A percentile compares a stretch with the other conserved stretches of the same genome.
phyloP scores from a whole-genome alignment of 192 early-diverging fungal species.

The Endogone sp. region DNA sequence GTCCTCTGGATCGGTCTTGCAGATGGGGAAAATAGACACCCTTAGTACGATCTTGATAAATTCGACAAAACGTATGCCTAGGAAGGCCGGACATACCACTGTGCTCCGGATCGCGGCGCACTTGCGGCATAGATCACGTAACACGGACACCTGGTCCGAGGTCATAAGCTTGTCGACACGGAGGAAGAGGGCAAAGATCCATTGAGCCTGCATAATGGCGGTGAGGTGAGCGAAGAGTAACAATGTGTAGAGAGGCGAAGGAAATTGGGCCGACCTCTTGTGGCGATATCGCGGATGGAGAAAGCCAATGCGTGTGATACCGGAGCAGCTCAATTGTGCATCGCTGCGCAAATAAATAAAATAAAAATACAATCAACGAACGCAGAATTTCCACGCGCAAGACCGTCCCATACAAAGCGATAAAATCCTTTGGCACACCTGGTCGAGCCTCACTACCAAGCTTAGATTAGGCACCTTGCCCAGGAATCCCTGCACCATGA shows the following conservation, averaged over 20 bases:
- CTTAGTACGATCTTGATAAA: too few species aligned
- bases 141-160: constrained; percentile 31
- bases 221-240: too few species aligned
- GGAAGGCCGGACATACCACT: constrained; percentile 3
- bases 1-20: constrained; percentile 19
- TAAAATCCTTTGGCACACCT: too few species aligned
- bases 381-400: too few species aligned
- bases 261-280: not conserved
- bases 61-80: too few species aligned
- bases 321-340: constrained; percentile 13
- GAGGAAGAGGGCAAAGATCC: constrained; percentile 37
- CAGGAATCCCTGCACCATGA: too few species aligned
- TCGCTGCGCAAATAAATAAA: not conserved
- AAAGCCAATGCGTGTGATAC: constrained; percentile 14
- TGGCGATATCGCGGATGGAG: not conserved
- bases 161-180: constrained; percentile 39
- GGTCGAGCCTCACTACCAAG: too few species aligned
- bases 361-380: not conserved
- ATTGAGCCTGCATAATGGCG: constrained; percentile 22
- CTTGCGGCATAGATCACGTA: constrained; percentile 37
- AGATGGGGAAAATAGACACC: not conserved
- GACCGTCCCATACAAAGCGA: too few species aligned
- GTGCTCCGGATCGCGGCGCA: constrained; percentile 28
- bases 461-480: too few species aligned
- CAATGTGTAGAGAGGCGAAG: too few species aligned